Percentiles rank a stretch among this genome's conserved stretches.
Conservation (phyloP, 108 stramenopile genomes). For the Cyclostephanos invisitatus region DNA sequence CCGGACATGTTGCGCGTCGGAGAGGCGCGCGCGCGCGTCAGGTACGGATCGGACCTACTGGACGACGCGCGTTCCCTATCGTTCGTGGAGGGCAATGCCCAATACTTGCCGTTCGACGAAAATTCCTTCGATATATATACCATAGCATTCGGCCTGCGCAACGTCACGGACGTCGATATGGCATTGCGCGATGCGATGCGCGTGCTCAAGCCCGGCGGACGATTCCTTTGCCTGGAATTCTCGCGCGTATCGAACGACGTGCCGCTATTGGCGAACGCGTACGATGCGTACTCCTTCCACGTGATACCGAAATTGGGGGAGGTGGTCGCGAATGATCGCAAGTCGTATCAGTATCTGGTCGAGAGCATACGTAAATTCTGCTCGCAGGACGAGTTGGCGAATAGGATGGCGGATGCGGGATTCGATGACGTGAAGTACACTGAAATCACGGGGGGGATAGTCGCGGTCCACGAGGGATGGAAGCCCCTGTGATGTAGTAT, state of each 20-base stretch:
- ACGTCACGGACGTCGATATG: constrained; percentile 94
- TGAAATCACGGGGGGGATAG: constrained; percentile 93
- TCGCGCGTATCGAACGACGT: constrained; percentile 72
- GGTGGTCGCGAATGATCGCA: constrained; percentile 90
- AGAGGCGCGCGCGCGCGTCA: constrained; percentile 61
- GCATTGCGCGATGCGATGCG: constrained; percentile 84
- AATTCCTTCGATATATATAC: constrained; percentile 95
- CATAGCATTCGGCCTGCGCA: constrained; percentile 97
- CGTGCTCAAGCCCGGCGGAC: constrained; percentile 95
- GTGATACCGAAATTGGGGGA: constrained; percentile 94
- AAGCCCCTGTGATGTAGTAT: constrained; percentile 57
- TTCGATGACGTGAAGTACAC: constrained; percentile 74
- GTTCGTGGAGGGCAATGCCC: constrained; percentile 93
- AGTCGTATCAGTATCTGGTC: constrained; percentile 97
- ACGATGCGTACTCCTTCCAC: constrained; percentile 93
- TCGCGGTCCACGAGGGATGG: constrained; percentile 92
- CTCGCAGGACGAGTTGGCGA: constrained; percentile 82
- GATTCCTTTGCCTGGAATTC: constrained; percentile 98
- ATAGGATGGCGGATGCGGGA: constrained; percentile 82
- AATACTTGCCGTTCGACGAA: constrained; percentile 88
- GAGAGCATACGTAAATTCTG: constrained; percentile 98
- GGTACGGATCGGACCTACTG: constrained; percentile 58
- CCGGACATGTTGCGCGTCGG: constrained; percentile 95
- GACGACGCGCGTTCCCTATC: constrained; percentile 54
- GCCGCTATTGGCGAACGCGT: constrained; percentile 65